Evolutionary conservation across 2,329 filamentous ascomycete genomes (phyloP).

Genomic region (Trichoderma guizhouense): DNA sequence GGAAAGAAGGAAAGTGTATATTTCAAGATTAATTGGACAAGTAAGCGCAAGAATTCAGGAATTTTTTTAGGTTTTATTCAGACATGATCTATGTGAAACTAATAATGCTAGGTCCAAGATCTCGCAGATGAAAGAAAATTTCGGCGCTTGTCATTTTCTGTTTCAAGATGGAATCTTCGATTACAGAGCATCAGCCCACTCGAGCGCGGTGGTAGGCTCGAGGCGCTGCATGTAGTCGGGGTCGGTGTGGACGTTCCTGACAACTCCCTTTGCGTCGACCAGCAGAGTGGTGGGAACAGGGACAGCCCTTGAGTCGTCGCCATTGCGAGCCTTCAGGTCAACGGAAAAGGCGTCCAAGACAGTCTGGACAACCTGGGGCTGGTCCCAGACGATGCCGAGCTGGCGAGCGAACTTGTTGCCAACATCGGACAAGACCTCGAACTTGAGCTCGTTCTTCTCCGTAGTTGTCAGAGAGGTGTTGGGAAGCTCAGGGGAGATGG

Average conservation of each 20-base stretch:
- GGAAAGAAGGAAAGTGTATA: neutral
- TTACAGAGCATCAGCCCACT: neutral
- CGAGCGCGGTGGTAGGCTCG: neutral
- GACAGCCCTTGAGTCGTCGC: neutral
- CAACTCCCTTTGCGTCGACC: neutral
- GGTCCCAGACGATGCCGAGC: slow-evolving; percentile 1
- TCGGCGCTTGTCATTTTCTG: neutral
- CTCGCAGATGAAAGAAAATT: neutral
- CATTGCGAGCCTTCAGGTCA: neutral
- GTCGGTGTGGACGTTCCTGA: neutral
- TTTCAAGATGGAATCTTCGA: accelerated
- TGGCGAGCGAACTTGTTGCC: slow-evolving; percentile 1
- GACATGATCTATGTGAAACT: neutral
- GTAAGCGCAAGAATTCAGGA: neutral
- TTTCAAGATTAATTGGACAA: neutral
- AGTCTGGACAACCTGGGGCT: neutral
- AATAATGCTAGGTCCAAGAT: neutral
- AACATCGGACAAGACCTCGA: neutral
- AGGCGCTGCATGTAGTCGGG: slow-evolving; percentile 5
- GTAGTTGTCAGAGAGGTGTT: neutral
- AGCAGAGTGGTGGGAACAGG: slow-evolving; percentile 3
- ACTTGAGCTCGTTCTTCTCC: slow-evolving; percentile 9
- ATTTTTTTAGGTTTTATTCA: neutral
- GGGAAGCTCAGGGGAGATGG: slow-evolving; percentile 5
- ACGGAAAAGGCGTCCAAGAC: neutral